Evolutionary conservation across 2,329 filamentous ascomycete genomes (phyloP).

Genomic region (Stagonosporopsis vannaccii): DNA sequence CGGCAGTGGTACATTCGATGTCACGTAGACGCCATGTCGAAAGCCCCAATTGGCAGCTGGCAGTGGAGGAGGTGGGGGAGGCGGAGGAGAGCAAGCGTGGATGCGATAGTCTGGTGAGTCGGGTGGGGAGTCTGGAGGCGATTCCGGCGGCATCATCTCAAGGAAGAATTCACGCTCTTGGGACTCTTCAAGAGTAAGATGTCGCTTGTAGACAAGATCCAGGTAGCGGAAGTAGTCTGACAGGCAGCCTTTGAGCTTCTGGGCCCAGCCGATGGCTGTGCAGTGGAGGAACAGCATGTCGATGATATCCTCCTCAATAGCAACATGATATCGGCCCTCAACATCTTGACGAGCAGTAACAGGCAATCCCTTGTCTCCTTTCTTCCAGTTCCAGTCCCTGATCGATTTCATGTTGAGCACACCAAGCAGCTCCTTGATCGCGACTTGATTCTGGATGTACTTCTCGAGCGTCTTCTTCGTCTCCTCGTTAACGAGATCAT

Average conservation of each 20-base stretch:
- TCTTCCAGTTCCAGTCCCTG: constrained; percentile 37
- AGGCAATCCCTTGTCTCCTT: constrained; percentile 28
- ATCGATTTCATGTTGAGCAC: constrained; percentile 35
- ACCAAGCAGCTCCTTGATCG: constrained; percentile 32
- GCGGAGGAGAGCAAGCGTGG: neutral
- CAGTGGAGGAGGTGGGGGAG: neutral
- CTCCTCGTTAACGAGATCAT: constrained; percentile 59
- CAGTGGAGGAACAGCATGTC: constrained; percentile 39
- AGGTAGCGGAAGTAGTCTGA: neutral
- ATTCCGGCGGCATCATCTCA: constrained; percentile 1
- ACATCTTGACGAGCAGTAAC: constrained; percentile 30
- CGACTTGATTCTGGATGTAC: constrained; percentile 34
- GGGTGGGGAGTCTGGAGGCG: neutral
- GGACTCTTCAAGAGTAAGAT: constrained; percentile 3
- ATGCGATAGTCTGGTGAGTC: neutral
- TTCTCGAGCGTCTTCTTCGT: constrained; percentile 47
- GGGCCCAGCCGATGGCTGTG: constrained; percentile 31
- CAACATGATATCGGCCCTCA: constrained; percentile 35
- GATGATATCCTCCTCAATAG: constrained; percentile 36
- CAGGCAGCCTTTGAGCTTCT: constrained; percentile 28
- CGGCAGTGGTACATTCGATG: neutral
- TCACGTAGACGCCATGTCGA: neutral
- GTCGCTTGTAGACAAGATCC: neutral
- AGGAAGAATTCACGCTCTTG: constrained; percentile 34
- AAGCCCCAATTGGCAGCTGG: neutral